Base-by-base conservation (phyloP, 2,329 filamentous ascomycete genomes). In the Stagonosporopsis rhizophila region DNA sequence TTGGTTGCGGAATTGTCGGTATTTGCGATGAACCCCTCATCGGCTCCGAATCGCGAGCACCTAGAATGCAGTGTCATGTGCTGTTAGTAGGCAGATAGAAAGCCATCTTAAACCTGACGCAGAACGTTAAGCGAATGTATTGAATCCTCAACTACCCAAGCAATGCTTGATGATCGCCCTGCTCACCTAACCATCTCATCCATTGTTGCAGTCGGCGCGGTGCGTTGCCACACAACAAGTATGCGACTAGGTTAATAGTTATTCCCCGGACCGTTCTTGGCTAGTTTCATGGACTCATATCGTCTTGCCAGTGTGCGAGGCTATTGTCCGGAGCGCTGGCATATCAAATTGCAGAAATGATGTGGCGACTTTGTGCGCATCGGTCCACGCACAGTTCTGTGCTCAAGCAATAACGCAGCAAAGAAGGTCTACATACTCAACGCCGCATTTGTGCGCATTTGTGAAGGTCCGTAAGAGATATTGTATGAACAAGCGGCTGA, bases 351-450 rank as follows among this genome's bases (percentile, higher is more conserved):
- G 3, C 92, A 96, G 76, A 83, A 88, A 78, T 87, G 87, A 67
- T 80, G 89, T 41, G 91, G 92, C 4, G 86, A 87, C 11, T 77
- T 96, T 0, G 87, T 96, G 19, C 84, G 92, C 20, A 89, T 96
- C 62, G 88, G 91, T 66, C 92, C 92, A 0, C 86, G 91, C 65
- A 91, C 95, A 64, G 82, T 95, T 62, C 89, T 88, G 0, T 90
- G 92, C 64, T 82, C 87, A 1, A 82, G 89, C 60, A 88, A 89
- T 0, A 83, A 84, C 50, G 88, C 79, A 5, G 56, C 54, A 2
- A 58, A 56, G 38, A 58, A 56, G 34, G 60, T 61, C 17, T 61
- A 61, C 28, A 53, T 56, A 2, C 45, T 59, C 19, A 59, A 61
- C 32, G 37, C 52, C 25, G 58, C 56, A 5, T 64, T 56, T 27